A percentile compares a stretch with the other conserved stretches of the same genome.
These are phyloP conservation scores for Beta lomatogona DNA, from an alignment of 179 eudicot genomes.

Conservation along the genomic window DNA sequence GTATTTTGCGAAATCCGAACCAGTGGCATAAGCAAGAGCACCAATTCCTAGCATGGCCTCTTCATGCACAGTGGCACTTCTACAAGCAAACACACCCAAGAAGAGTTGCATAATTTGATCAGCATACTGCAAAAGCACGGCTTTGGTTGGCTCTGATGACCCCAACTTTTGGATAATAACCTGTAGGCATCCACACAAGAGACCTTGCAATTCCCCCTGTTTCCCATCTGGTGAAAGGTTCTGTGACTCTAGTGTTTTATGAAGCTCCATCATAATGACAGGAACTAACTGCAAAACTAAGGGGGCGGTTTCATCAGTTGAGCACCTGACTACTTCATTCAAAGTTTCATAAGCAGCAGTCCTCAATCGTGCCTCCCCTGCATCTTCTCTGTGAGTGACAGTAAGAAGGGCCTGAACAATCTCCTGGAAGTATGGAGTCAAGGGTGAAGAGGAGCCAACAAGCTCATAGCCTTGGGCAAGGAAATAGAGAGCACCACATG, in stretches of 20 bases:
- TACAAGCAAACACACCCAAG: slow-evolving; percentile 80
- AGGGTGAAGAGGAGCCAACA: slow-evolving; percentile 67
- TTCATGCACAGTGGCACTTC: slow-evolving; percentile 92
- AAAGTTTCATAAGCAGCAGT: slow-evolving; percentile 94
- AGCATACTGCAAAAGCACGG: slow-evolving; percentile 77
- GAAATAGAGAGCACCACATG: slow-evolving; percentile 95
- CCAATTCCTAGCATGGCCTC: slow-evolving; percentile 97
- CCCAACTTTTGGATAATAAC: slow-evolving; percentile 91
- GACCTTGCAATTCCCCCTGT: slow-evolving; percentile 86
- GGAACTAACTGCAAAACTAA: slow-evolving; percentile 82
- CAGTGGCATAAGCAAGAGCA: slow-evolving; percentile 85
- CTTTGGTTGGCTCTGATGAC: slow-evolving; percentile 68
- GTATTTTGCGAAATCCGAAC: slow-evolving; percentile 79
- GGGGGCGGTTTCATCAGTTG: slow-evolving; percentile 86
- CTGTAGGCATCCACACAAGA: slow-evolving; percentile 94
- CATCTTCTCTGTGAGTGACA: slow-evolving; percentile 90
- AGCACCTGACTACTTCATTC: slow-evolving; percentile 96
- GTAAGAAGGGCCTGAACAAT: slow-evolving; percentile 85
- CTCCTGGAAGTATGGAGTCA: slow-evolving; percentile 84
- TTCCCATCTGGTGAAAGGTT: slow-evolving; percentile 78
- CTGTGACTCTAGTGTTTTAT: slow-evolving; percentile 78
- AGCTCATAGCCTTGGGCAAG: slow-evolving; percentile 97
- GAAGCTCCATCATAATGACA: slow-evolving; percentile 90
- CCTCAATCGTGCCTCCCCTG: slow-evolving; percentile 81
- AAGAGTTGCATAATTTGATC: slow-evolving; percentile 91